Percentiles rank a stretch among this genome's conserved stretches.
Conservation (phyloP, 129 eudicot genomes). For the Saposhnikovia divaricata region DNA sequence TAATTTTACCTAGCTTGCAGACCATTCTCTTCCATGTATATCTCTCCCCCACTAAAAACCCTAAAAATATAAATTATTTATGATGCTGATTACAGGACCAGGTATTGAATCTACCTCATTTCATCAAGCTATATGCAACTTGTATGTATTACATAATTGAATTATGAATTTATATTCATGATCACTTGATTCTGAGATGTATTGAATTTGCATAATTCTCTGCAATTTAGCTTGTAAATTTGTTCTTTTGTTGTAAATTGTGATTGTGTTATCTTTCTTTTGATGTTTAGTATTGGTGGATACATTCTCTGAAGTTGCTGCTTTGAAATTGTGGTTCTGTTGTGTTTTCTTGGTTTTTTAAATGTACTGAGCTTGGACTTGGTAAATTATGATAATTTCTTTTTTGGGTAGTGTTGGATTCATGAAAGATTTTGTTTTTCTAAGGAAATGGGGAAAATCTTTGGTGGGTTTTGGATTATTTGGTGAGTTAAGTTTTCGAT, state of each 20-base stretch:
- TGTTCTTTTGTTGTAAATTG: constrained; percentile 3
- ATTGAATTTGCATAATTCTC: constrained; percentile 29
- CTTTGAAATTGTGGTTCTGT: not conserved
- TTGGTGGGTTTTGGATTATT: constrained; percentile 22
- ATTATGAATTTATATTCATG: not conserved
- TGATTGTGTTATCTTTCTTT: constrained; percentile 3
- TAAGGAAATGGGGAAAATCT: constrained; percentile 8
- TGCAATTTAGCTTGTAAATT: constrained; percentile 22
- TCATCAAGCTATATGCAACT: constrained; percentile 20
- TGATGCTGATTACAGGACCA: constrained; percentile 35
- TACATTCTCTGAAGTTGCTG: not conserved
- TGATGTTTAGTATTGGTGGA: not conserved
- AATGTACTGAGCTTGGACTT: constrained; percentile 16
- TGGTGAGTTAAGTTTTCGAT: constrained; percentile 13
- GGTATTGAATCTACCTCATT: constrained; percentile 36
- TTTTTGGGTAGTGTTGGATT: not conserved
- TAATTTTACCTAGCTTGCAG: constrained; percentile 23
- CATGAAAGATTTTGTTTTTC: constrained; percentile 1
- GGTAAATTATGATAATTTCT: constrained; percentile 16
- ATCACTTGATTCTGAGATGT: not conserved
- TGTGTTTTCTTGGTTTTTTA: not conserved
- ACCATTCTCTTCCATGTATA: constrained; percentile 37
- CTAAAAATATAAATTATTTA: constrained; percentile 25
- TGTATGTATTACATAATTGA: constrained; percentile 8
- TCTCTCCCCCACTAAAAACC: constrained; percentile 40